These are phyloP conservation scores for Volutella citrinella DNA, from an alignment of 2,329 filamentous ascomycete species.

Conservation along the genomic window DNA sequence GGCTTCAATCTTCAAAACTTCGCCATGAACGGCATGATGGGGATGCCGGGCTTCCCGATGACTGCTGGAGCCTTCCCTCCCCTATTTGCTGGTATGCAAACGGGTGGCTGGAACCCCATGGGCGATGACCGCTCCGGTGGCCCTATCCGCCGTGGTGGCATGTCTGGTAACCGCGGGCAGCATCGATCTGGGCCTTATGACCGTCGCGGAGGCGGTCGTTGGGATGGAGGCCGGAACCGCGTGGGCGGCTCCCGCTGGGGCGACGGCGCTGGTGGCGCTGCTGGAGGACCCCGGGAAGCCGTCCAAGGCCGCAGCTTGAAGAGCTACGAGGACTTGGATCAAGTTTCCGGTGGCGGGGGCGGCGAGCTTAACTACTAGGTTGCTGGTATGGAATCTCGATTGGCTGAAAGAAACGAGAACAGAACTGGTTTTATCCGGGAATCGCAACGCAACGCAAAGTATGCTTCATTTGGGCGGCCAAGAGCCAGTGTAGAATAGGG, in stretches of 20 bases:
- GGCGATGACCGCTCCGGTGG: constrained; percentile 61
- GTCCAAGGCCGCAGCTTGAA: constrained; percentile 90
- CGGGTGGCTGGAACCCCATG: constrained; percentile 49
- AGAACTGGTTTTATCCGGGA: background rate
- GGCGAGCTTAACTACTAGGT: constrained; percentile 86
- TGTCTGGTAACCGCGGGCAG: constrained; percentile 47
- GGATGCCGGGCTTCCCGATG: constrained; percentile 58
- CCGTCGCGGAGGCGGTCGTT: constrained; percentile 57
- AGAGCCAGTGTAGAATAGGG: background rate
- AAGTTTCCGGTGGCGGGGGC: constrained; percentile 68
- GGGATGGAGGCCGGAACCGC: constrained; percentile 50
- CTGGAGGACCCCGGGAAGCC: constrained; percentile 83
- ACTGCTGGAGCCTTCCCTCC: constrained; percentile 45
- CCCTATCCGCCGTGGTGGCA: constrained; percentile 65
- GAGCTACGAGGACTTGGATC: constrained; percentile 97
- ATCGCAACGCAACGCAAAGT: too few relatives aligned
- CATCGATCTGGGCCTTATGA: constrained; percentile 73
- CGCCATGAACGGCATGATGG: constrained; percentile 56
- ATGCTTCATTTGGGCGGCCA: background rate
- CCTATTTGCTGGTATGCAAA: constrained; percentile 53
- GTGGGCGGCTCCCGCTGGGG: constrained; percentile 61
- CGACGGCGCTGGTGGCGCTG: constrained; percentile 71
- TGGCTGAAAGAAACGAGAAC: constrained; percentile 1
- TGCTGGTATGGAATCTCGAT: background rate
- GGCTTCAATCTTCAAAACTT: constrained; percentile 85